Percentiles rank a stretch among this genome's conserved stretches.
Conservation (phyloP, 208 protist species). For the Acanthamoeba lenticulata region DNA sequence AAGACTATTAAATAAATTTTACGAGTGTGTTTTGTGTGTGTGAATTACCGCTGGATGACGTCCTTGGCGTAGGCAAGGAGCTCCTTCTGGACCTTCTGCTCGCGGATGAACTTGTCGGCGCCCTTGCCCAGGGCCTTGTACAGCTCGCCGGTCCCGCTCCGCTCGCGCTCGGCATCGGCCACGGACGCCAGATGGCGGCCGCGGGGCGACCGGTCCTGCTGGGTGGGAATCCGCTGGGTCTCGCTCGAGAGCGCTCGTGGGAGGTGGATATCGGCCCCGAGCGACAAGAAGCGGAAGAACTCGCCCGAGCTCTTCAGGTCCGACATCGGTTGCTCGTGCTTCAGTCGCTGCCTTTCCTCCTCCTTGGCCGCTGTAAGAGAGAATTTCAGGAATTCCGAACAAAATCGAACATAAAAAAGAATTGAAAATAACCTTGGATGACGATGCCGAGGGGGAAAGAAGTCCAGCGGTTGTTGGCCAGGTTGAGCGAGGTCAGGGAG, state of each 20-base stretch:
- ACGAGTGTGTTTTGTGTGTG: neutral
- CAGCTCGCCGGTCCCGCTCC: neutral
- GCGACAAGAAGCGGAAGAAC: neutral
- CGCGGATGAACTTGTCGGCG: slow-evolving; percentile 11
- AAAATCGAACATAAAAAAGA: too few relatives aligned
- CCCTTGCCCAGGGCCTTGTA: neutral
- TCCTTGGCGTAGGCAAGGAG: neutral
- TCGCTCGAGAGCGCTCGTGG: neutral
- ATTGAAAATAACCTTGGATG: neutral
- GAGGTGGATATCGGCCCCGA: neutral
- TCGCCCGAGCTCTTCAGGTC: neutral
- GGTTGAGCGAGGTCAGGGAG: neutral
- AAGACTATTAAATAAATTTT: too few relatives aligned
- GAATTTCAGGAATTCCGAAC: too few relatives aligned
- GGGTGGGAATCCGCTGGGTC: too few relatives aligned
- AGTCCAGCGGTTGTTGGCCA: neutral
- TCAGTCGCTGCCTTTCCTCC: neutral
- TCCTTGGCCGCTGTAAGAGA: neutral
- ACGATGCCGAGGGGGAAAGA: neutral
- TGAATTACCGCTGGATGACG: neutral
- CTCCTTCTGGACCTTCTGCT: neutral
- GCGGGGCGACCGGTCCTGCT: too few relatives aligned
- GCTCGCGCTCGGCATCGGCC: neutral
- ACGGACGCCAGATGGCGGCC: too few relatives aligned
- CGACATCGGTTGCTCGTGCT: neutral